Percentiles rank a stretch among this genome's conserved stretches.
These are phyloP conservation scores for Anthoceros angustus DNA, from an alignment of 225 moss, liverwort and hornwort genomes.

Conservation along the genomic window DNA sequence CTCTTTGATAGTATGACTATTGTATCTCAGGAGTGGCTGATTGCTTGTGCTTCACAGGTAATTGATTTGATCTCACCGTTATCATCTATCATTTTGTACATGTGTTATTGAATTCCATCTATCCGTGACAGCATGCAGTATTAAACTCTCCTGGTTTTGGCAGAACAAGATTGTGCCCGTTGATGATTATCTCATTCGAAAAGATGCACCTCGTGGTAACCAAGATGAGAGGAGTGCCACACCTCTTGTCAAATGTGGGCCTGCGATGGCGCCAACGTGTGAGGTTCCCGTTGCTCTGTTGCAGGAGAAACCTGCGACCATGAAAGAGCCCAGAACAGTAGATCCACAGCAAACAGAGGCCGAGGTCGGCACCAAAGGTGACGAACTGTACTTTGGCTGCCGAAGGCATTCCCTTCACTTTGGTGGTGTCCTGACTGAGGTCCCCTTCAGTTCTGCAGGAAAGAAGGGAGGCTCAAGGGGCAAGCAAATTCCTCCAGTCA, in stretches of 20 bases:
- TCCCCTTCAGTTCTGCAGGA: background rate
- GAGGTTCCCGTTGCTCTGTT: too few relatives aligned
- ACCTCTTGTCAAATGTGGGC: background rate
- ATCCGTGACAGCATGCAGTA: too few relatives aligned
- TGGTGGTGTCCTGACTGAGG: too few relatives aligned
- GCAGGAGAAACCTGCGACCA: too few relatives aligned
- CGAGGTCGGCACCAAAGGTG: too few relatives aligned
- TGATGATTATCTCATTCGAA: background rate
- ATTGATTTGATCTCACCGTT: background rate
- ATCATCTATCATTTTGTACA: background rate
- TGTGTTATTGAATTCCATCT: background rate
- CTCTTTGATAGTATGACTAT: background rate
- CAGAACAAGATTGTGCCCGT: background rate
- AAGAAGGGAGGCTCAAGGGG: background rate
- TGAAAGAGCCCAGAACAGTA: too few relatives aligned
- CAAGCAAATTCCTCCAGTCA: background rate
- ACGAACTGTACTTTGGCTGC: too few relatives aligned
- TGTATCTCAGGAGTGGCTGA: constrained; percentile 1
- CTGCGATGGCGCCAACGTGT: background rate
- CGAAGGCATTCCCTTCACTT: too few relatives aligned
- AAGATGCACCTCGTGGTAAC: background rate
- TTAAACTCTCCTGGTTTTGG: background rate
- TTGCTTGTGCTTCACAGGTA: background rate
- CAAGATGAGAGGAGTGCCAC: background rate
- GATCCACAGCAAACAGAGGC: too few relatives aligned